phyloP scores from a whole-genome alignment of 1,284 basidiomycete genomes.

The Ceratobasidium sp. region DNA sequence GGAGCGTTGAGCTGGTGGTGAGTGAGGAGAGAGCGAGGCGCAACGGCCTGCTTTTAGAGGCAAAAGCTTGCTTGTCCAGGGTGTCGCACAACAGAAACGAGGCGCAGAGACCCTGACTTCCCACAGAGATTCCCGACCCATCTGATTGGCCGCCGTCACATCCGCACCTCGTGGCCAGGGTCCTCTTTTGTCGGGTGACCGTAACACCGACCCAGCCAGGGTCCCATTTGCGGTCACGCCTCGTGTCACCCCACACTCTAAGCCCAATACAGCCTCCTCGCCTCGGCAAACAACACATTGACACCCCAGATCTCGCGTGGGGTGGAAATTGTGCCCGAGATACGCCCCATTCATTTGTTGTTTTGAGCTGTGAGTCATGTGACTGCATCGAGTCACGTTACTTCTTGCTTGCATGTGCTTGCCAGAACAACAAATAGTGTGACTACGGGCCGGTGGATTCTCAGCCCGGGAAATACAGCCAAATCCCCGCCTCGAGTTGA shows the following conservation, averaged over 20 bases:
- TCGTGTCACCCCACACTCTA: conserved; percentile 26
- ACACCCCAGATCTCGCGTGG: conserved; percentile 14
- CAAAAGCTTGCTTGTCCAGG: conserved; percentile 42
- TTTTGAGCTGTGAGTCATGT: conserved; percentile 20
- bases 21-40: conserved; percentile 39
- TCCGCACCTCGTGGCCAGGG: background rate
- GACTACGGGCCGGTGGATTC: conserved; percentile 20
- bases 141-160: conserved; percentile 13
- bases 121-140: conserved; percentile 16
- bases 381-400: conserved; percentile 9
- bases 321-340: conserved; percentile 9
- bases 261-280: background rate
- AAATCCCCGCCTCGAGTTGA: conserved; percentile 23
- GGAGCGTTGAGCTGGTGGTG: conserved; percentile 36
- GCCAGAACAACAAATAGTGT: conserved; percentile 11
- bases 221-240: conserved; percentile 37
- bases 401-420: conserved; percentile 16
- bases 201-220: conserved; percentile 23
- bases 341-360: conserved; percentile 1
- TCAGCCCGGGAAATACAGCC: background rate
- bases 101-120: conserved; percentile 30
- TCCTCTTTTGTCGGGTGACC: conserved; percentile 1
- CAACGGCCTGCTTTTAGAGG: conserved; percentile 39
- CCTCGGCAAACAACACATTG: conserved; percentile 5
- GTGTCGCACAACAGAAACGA: conserved; percentile 37